Conservation (phyloP, 1,139 yeast species). For the Pichia sp. region DNA sequence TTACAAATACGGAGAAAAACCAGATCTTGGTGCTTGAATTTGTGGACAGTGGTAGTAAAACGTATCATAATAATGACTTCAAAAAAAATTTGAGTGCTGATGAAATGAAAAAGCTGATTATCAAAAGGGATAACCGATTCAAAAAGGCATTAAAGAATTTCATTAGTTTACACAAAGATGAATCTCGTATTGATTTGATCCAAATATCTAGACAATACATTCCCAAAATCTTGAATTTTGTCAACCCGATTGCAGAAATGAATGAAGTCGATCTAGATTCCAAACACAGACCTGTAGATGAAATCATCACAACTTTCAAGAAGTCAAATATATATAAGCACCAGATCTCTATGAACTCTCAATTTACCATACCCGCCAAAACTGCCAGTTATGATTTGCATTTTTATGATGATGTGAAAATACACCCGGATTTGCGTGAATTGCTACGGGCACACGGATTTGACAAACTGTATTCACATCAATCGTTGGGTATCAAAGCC, state of each 20-base stretch:
- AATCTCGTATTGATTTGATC: constrained; percentile 32
- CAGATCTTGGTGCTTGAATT: constrained; percentile 72
- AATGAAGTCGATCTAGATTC: constrained; percentile 21
- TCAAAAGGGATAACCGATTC: constrained; percentile 50
- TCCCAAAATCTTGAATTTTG: constrained; percentile 41
- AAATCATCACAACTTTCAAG: constrained; percentile 41
- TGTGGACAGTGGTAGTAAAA: constrained; percentile 34
- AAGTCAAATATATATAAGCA: constrained; percentile 40
- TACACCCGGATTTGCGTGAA: constrained; percentile 7
- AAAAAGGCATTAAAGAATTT: constrained; percentile 33
- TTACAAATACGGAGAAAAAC: constrained; percentile 21
- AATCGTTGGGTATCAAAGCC: constrained; percentile 62
- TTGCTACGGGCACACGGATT: constrained; percentile 31
- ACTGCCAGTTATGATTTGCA: constrained; percentile 16
- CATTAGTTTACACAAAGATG: constrained; percentile 22
- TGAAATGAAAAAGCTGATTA: constrained; percentile 51
- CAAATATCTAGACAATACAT: constrained; percentile 29
- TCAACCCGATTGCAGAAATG: constrained; percentile 46
- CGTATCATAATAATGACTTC: constrained; percentile 2
- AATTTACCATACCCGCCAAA: constrained; percentile 34
- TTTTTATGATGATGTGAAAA: constrained; percentile 5
- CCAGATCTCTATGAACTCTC: constrained; percentile 48
- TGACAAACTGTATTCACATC: constrained; percentile 65
- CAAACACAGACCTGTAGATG: constrained; percentile 26
- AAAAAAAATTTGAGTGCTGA: constrained; percentile 26